phyloP scores from a whole-genome alignment of 192 early-diverging fungal species.

The Globomyces pollinis-pini region DNA sequence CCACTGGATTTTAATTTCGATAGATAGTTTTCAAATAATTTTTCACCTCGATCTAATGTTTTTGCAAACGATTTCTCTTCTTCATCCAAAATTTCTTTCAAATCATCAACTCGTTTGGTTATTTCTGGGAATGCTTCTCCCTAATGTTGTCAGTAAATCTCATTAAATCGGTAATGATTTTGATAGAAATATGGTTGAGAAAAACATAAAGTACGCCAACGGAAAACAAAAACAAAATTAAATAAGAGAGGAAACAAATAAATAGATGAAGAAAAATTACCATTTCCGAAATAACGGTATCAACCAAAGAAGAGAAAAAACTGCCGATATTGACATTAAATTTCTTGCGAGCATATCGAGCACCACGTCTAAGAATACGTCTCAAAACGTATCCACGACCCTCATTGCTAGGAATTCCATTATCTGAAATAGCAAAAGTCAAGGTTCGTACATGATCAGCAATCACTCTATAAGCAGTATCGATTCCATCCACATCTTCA shows the following conservation, averaged over 20 bases:
- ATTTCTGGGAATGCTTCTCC: conserved; percentile 91
- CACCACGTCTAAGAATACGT: conserved; percentile 90
- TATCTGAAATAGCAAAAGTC: conserved; percentile 93
- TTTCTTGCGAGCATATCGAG: conserved; percentile 87
- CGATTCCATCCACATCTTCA: conserved; percentile 88
- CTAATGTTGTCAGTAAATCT: conserved; percentile 24
- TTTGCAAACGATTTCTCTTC: conserved; percentile 93
- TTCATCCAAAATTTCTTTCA: conserved; percentile 95
- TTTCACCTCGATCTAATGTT: conserved; percentile 94
- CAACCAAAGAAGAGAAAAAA: conserved; percentile 92
- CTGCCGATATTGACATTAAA: conserved; percentile 80
- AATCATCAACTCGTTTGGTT: conserved; percentile 56
- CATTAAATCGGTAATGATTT: too few species aligned
- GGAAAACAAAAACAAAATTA: neutral
- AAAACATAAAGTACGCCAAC: too few species aligned
- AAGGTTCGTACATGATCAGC: conserved; percentile 96
- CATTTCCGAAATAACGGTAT: conserved; percentile 85
- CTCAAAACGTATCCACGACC: conserved; percentile 97
- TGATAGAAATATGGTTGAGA: too few species aligned
- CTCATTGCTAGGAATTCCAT: conserved; percentile 93
- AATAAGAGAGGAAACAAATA: neutral
- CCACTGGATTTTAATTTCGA: conserved; percentile 56
- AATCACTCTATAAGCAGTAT: conserved; percentile 97
- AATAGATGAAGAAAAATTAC: conserved; percentile 34
- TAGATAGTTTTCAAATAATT: conserved; percentile 77